Evolutionary conservation across 176 grass and related monocot species (phyloP).

Genomic region (Elaeis guineensis): DNA sequence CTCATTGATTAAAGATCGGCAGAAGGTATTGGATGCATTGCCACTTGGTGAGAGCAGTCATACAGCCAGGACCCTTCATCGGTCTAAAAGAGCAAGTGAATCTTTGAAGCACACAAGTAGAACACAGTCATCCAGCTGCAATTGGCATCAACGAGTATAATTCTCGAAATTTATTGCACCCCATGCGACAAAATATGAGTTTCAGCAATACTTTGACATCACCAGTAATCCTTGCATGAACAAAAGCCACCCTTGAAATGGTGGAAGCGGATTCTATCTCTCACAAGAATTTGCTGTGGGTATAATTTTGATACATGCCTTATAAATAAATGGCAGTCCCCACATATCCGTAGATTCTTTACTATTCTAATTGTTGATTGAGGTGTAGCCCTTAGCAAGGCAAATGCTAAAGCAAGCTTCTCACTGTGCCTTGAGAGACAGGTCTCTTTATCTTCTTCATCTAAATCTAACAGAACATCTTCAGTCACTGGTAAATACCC

Average conservation of each 20-base stretch:
- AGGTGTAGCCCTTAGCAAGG: neutral
- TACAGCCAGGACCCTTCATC: too few relatives aligned
- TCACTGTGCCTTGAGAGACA: conserved; percentile 14
- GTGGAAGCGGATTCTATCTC: conserved; percentile 3
- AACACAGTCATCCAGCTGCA: neutral
- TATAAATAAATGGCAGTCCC: conserved; percentile 13
- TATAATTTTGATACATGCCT: conserved; percentile 1
- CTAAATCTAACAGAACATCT: conserved; percentile 7
- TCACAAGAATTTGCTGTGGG: neutral
- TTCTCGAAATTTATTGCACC: neutral
- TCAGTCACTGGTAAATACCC: conserved; percentile 1
- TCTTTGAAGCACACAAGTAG: too few relatives aligned
- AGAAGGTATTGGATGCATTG: too few relatives aligned
- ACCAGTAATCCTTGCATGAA: conserved; percentile 13
- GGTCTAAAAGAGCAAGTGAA: too few relatives aligned
- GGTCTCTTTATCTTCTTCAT: conserved; percentile 17
- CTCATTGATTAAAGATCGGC: too few relatives aligned
- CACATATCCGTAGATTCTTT: conserved; percentile 11
- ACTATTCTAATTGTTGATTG: conserved; percentile 3
- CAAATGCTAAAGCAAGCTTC: conserved; percentile 13
- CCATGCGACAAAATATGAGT: neutral
- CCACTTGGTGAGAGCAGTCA: too few relatives aligned
- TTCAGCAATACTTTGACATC: neutral
- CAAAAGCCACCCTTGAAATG: conserved; percentile 4
- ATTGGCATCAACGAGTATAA: neutral